Conservation (phyloP, 2,329 filamentous ascomycete genomes). For the Ceratocystis cubensis region DNA sequence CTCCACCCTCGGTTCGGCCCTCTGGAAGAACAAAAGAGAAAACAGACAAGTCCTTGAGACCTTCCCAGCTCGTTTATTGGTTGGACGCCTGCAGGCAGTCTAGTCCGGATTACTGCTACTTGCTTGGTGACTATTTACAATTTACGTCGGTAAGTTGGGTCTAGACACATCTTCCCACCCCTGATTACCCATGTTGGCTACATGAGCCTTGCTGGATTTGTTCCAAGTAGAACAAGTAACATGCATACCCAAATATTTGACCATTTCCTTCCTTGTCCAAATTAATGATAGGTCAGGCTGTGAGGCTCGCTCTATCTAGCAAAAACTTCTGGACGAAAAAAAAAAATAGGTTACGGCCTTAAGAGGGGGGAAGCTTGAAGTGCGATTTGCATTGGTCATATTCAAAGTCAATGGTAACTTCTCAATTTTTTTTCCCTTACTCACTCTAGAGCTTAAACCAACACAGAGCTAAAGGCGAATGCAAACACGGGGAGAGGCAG, state of each 20-base stretch:
- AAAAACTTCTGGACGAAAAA: background rate
- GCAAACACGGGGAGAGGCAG: background rate
- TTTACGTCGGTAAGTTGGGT: background rate
- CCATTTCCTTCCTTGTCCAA: background rate
- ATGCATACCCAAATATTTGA: background rate
- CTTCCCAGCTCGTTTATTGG: background rate
- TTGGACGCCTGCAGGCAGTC: background rate
- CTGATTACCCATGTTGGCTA: background rate
- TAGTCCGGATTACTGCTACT: background rate
- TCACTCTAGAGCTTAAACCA: background rate
- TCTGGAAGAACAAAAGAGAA: background rate
- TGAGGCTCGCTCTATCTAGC: background rate
- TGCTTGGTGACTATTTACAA: no score
- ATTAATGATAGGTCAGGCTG: background rate
- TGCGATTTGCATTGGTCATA: background rate
- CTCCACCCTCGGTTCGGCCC: conserved; percentile 1
- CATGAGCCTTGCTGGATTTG: background rate
- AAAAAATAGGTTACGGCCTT: background rate
- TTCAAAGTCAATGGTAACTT: background rate
- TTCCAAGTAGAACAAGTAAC: background rate
- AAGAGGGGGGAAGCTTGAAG: background rate
- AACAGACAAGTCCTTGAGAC: background rate
- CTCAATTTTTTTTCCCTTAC: background rate
- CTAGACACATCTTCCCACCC: background rate
- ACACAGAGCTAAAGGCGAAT: background rate